These are phyloP conservation scores for Mrakia blollopis DNA, from an alignment of 768 basidiomycete genomes.

Conservation along the genomic window DNA sequence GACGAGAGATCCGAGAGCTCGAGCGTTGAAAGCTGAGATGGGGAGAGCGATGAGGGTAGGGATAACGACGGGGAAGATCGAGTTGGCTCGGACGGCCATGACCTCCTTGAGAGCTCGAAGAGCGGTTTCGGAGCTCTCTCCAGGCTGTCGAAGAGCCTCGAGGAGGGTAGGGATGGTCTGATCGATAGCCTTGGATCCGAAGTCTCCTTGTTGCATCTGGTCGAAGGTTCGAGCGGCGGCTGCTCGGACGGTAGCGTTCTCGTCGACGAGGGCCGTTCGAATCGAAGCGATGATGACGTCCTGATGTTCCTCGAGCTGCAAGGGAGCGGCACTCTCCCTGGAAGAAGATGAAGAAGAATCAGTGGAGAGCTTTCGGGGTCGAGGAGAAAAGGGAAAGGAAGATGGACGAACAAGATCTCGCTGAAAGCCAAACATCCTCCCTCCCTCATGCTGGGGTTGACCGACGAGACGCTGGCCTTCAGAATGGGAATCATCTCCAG, in stretches of 20 bases:
- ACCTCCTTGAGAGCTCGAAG: slow-evolving; percentile 88
- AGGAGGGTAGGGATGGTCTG: slow-evolving; percentile 92
- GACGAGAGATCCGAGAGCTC: slow-evolving; percentile 81
- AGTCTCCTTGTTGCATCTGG: slow-evolving; percentile 72
- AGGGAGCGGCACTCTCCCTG: slow-evolving; percentile 77
- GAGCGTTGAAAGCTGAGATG: slow-evolving; percentile 91
- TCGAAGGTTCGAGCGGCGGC: slow-evolving; percentile 90
- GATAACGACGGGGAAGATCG: slow-evolving; percentile 94
- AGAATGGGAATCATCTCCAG: slow-evolving; percentile 77
- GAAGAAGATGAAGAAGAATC: slow-evolving; percentile 27
- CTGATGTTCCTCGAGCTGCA: slow-evolving; percentile 80
- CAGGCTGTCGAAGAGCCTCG: slow-evolving; percentile 87
- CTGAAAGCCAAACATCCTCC: slow-evolving; percentile 83
- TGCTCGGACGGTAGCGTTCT: slow-evolving; percentile 73
- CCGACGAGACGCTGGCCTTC: slow-evolving; percentile 55
- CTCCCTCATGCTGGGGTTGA: slow-evolving; percentile 56
- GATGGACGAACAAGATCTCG: slow-evolving; percentile 69
- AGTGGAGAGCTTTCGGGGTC: background rate
- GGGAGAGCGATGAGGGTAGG: slow-evolving; percentile 85
- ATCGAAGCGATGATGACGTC: slow-evolving; percentile 82
- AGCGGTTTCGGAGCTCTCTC: slow-evolving; percentile 90
- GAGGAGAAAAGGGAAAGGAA: background rate
- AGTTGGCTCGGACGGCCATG: slow-evolving; percentile 87
- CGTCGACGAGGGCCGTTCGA: slow-evolving; percentile 78
- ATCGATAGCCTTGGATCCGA: slow-evolving; percentile 88